Evolutionary conservation across 148 eudicot species (phyloP).

Genomic region (Diospyros kaki): DNA sequence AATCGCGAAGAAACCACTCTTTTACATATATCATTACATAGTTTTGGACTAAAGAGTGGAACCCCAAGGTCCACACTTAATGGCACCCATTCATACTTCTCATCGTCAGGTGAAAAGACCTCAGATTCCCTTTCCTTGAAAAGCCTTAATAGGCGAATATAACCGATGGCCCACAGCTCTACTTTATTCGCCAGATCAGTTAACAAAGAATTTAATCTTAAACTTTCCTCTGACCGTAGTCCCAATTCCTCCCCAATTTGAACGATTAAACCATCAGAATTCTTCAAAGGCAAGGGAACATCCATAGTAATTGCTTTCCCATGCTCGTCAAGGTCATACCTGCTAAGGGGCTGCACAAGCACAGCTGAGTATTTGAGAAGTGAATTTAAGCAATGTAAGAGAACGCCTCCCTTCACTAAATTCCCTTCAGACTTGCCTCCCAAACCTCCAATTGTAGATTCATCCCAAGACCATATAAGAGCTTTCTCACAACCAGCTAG

Average conservation of each 20-base stretch:
- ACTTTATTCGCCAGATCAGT: conserved; percentile 54
- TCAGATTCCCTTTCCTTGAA: conserved; percentile 53
- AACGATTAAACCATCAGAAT: conserved; percentile 83
- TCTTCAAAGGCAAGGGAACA: conserved; percentile 86
- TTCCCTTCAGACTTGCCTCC: conserved; percentile 90
- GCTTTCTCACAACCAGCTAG: conserved; percentile 97
- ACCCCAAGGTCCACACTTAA: conserved; percentile 84
- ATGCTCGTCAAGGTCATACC: conserved; percentile 62
- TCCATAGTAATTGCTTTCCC: conserved; percentile 66
- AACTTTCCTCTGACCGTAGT: conserved; percentile 44
- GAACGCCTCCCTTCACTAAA: conserved; percentile 77
- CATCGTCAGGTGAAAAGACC: conserved; percentile 39
- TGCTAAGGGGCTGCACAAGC: conserved; percentile 86
- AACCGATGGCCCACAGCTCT: conserved; percentile 84
- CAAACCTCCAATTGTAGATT: conserved; percentile 81
- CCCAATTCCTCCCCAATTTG: conserved; percentile 73
- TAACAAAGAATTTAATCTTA: conserved; percentile 51
- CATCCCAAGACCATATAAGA: conserved; percentile 97
- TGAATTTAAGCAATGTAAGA: conserved; percentile 89
- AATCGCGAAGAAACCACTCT: conserved; percentile 74
- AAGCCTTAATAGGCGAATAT: conserved; percentile 75
- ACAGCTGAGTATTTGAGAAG: conserved; percentile 87
- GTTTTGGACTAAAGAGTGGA: conserved; percentile 85
- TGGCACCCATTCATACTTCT: conserved; percentile 90
- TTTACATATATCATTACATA: conserved; percentile 74